Percentiles rank a stretch among this genome's conserved stretches.
Evolutionary conservation across 495 filamentous ascomycete genomes (phyloP).

Genomic region (Chaetomium tenue): DNA sequence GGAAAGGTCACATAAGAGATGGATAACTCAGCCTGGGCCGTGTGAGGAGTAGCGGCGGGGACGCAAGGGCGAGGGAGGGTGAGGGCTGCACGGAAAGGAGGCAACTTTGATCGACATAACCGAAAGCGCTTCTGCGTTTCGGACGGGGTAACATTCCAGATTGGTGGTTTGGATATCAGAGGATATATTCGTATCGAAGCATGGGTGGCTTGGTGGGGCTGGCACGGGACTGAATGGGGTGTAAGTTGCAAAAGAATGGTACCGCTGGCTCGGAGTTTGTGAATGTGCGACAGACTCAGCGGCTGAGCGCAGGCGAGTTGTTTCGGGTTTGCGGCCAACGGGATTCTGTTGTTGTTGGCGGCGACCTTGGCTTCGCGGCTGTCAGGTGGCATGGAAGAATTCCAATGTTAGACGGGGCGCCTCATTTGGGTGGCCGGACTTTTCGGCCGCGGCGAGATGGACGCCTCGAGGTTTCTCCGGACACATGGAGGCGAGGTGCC

Average conservation of each 20-base stretch:
- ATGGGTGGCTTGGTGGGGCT: neutral
- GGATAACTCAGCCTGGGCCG: too few species aligned
- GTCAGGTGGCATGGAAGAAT: neutral
- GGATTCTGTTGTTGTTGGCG: neutral
- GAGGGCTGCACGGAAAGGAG: too few species aligned
- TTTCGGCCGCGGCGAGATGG: neutral
- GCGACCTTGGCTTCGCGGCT: neutral
- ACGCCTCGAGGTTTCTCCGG: neutral
- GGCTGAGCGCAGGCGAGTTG: neutral
- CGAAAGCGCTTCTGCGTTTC: neutral
- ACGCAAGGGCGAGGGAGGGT: too few species aligned
- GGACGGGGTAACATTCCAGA: neutral
- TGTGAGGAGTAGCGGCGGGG: too few species aligned
- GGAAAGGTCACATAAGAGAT: too few species aligned
- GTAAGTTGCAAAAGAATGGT: neutral
- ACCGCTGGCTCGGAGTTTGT: neutral
- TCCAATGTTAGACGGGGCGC: neutral
- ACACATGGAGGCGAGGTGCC: neutral
- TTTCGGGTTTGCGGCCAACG: neutral
- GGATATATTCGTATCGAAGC: neutral
- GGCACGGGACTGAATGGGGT: neutral
- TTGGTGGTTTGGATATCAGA: neutral
- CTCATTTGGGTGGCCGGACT: neutral
- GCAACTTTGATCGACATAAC: too few species aligned
- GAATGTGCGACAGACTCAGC: neutral